Evolutionary conservation across 1,284 basidiomycete genomes (phyloP), one percentile per base, ranked within the genome.

Genomic region (Apiotrichum siamense): DNA sequence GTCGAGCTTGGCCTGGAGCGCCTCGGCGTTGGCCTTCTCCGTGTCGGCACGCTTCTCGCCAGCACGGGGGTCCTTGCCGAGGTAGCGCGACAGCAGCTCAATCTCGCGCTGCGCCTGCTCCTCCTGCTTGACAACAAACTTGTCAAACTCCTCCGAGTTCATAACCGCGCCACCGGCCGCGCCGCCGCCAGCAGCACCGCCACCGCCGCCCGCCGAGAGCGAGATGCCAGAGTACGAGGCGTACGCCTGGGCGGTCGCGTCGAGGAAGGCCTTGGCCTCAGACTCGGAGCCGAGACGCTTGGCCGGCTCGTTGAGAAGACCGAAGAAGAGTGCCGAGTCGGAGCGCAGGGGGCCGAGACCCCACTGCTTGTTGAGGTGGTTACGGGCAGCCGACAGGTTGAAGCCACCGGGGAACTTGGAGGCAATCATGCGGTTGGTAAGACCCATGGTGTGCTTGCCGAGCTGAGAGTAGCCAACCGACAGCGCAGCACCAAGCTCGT

Each of bases 381-480:
- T 76, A 76, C 96, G 94, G 73, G 93, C 89, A n/a, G 88, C 82
- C 4, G 93, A 89, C 24, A 88, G 79, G 71, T 97, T 97, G 83
- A 98, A 98, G 26, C 94, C 94, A 76, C 96, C 96, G 35, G 96
- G 96, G 87, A 98, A 93, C 78, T 98, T 98, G 54, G 85, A 84
- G 52, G 91, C 89, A 50, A 97, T 80, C 69, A 97, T 81, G 55
- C 96, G 88, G 48, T 92, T 92, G 49, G 97, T 80, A 42, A 98
- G 80, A 27, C 90, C 85, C 52, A 83, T 86, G n/a, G 88, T 89
- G 76, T 97, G 91, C 76, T 98, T 98, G 66, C 94, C 94, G 27
- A 96, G 82, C n/a, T 79, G 72, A 44, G 81, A 77, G 77, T 91
- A 91, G 24, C 91, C 91, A 47, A 83, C 79, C 25, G 81, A 80